Evolutionary conservation across 192 early-diverging fungal genomes (phyloP), one percentile per base, ranked within the genome.

Genomic region (Geranomyces variabilis): DNA sequence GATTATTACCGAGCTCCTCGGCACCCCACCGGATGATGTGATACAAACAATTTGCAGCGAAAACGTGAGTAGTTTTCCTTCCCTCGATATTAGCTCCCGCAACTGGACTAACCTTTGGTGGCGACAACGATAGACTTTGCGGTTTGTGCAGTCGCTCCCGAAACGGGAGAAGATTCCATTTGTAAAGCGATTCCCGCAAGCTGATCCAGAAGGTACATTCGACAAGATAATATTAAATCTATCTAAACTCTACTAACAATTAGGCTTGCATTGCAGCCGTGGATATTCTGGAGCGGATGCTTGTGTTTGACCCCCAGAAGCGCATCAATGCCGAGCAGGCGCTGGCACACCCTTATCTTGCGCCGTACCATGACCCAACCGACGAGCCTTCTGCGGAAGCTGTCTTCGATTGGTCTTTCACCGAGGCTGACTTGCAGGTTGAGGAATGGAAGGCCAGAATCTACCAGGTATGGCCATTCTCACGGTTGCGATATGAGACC

Each of bases 361-460:
- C 90, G 65, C 91, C 90, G 13, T 96, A 94, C 76, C 93, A 96
- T 76, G 95, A 97, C 79, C 90, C 91, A 53, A 81, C 88, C 26
- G 93, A 94, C 74, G 95, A 97, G 77, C 94, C 94, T 12, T 81
- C 80, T 19, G 92, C 92, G 30, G 87, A 85, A 21, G 26, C 63
- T 13, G 75, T 68, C 4, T 97, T 97, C 78, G 93, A 97, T 80
- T 97, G 96, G 96, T 93, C 93, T 14, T 96, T 95, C 79, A 94
- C 92, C 63, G 94, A 96, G 60, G 91, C 91, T 0, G 93, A 97
- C 33, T 33, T 78, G 47, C 76, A 41, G 28, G 72, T 75, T 6
- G 72, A 78, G 22, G 77, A 74, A 44, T 78, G 77, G 72, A 78
- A 78, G 62, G 28, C 65, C 17, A 31, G 70, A 48, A 77, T 77